Conservation (phyloP, 495 filamentous ascomycete genomes). For the Elaphomyces granulatus region DNA sequence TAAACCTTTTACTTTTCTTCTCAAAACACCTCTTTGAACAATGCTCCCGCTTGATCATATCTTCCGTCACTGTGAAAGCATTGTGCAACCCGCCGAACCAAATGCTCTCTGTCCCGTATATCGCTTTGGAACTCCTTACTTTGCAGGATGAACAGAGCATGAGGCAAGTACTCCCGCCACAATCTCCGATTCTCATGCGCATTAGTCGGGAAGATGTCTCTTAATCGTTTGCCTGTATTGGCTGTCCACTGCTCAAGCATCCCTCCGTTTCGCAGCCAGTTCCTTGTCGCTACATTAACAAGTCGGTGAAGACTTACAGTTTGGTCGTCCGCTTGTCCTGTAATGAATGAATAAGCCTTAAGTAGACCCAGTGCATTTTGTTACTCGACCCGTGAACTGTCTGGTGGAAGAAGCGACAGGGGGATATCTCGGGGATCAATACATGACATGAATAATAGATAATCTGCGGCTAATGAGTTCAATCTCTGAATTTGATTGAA, state of each 20-base stretch:
- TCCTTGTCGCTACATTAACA: slow-evolving; percentile 12
- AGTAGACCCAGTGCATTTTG: slow-evolving; percentile 12
- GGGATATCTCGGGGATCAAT: slow-evolving; percentile 16
- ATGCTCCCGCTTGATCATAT: too few relatives aligned
- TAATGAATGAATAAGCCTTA: slow-evolving; percentile 13
- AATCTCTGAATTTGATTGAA: slow-evolving; percentile 26
- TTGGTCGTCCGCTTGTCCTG: not conserved
- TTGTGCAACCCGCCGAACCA: not conserved
- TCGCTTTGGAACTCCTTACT: slow-evolving; percentile 1
- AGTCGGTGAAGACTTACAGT: slow-evolving; percentile 8
- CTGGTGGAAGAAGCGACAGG: slow-evolving; percentile 16
- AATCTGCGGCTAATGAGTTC: slow-evolving; percentile 17
- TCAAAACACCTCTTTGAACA: too few relatives aligned
- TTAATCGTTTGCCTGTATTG: not conserved
- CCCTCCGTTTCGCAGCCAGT: slow-evolving; percentile 7
- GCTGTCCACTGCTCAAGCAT: not conserved
- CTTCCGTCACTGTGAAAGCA: slow-evolving; percentile 7
- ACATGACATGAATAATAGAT: slow-evolving; percentile 23
- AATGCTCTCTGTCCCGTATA: too few relatives aligned
- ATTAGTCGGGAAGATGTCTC: slow-evolving; percentile 4
- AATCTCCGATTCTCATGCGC: slow-evolving; percentile 3
- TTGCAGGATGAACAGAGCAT: slow-evolving; percentile 3
- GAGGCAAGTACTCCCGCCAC: slow-evolving; percentile 7
- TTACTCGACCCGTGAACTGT: slow-evolving; percentile 2
- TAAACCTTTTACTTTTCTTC: too few relatives aligned